Conservation (phyloP, 202 grass and related monocot genomes). For the Schoenoplectus triqueter region DNA sequence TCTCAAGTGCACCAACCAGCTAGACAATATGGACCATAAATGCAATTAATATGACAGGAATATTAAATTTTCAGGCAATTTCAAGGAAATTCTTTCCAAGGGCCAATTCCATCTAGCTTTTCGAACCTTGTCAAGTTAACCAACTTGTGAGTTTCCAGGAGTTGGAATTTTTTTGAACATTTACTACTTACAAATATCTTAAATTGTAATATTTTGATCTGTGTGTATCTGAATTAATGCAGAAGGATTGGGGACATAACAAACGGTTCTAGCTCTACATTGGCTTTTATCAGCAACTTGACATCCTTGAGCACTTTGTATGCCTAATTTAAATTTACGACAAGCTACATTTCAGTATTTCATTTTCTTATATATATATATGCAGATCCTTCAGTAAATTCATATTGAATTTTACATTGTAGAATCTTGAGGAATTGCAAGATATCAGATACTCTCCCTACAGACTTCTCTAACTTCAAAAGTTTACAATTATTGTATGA, state of each 20-base stretch:
- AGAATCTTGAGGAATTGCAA: slow-evolving; percentile 78
- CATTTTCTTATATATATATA: background rate
- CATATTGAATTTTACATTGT: slow-evolving; percentile 28
- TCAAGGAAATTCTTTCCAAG: slow-evolving; percentile 84
- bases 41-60: background rate
- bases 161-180: background rate
- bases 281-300: slow-evolving; percentile 68
- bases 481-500: slow-evolving; percentile 44
- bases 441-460: slow-evolving; percentile 72
- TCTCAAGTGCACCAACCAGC: background rate
- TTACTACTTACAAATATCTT: background rate
- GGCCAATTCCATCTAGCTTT: slow-evolving; percentile 68
- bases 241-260: slow-evolving; percentile 81
- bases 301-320: slow-evolving; percentile 69
- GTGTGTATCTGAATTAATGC: slow-evolving; percentile 32
- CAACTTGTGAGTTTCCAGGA: slow-evolving; percentile 54
- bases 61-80: slow-evolving; percentile 57
- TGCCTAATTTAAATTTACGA: slow-evolving; percentile 29
- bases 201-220: slow-evolving; percentile 1
- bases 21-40: background rate
- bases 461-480: slow-evolving; percentile 56
- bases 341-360: slow-evolving; percentile 9
- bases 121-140: slow-evolving; percentile 59
- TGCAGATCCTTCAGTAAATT: background rate
- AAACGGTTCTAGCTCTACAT: slow-evolving; percentile 64